These are phyloP conservation scores for Antitrichia curtipendula DNA, from an alignment of 225 moss, liverwort and hornwort species.

Conservation along the genomic window DNA sequence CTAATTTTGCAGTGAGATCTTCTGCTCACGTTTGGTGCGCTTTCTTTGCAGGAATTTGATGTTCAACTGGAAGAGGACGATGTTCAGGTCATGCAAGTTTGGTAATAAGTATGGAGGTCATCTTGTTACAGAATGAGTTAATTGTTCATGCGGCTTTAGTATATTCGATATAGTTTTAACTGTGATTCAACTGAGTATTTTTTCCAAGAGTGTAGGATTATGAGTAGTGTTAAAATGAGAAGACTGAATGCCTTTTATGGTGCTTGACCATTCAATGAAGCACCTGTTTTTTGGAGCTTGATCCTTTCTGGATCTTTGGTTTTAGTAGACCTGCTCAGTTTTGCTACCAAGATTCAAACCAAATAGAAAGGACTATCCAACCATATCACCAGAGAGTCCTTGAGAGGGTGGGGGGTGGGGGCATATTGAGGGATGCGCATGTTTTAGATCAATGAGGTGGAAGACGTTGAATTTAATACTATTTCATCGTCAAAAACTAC, in stretches of 20 bases:
- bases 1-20: not conserved
- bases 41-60: conserved; percentile 6
- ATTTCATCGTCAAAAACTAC: not conserved
- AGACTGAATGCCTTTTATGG: not conserved
- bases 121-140: not conserved
- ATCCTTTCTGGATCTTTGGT: not conserved
- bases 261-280: not conserved
- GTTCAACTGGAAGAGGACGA: not conserved
- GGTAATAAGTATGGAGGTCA: not conserved
- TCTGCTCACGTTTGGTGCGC: not conserved
- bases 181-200: not conserved
- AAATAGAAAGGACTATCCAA: not conserved
- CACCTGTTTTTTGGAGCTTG: not conserved
- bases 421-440: not conserved
- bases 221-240: not conserved
- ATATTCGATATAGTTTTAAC: not conserved
- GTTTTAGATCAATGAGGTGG: not conserved
- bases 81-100: not conserved
- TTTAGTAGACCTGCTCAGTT: too few species aligned
- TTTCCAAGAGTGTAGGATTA: not conserved
- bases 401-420: too few species aligned
- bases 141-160: not conserved
- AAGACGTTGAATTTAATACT: not conserved
- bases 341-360: not conserved
- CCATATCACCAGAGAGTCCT: not conserved